Base-by-base conservation (phyloP, 2,329 filamentous ascomycete species). In the Lomentospora prolificans region DNA sequence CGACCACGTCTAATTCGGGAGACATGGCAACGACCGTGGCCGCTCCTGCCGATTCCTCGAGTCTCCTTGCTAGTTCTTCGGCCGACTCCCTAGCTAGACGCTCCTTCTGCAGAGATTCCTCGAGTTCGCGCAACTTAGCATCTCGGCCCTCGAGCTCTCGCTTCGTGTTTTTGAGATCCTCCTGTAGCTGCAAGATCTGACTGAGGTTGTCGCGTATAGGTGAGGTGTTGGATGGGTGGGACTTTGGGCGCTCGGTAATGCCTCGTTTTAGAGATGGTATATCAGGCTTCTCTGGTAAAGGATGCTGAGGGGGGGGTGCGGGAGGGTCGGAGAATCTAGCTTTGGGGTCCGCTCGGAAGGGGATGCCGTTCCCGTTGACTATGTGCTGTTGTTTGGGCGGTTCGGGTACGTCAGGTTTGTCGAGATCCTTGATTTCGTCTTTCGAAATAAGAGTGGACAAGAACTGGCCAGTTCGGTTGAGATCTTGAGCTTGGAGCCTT, bases 201-300 rank as follows among this genome's bases (percentile, higher is more conserved):
- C 85, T 86, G 64, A 76, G 64, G 58, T 82, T 79, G 55, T 76
- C 77, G 9, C 82, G 78, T 33, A 81, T 74, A 0, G 84, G 83
- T 0, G 84, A 87, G 3, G 73, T 71, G 62, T 70, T 79, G 17
- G 73, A 70, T 4, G 74, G 69, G 30, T 72, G 69, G 1, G 77
- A 73, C 65, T 85, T 89, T 7, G 86, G 79, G 57, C 86, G 83
- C 61, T 95, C 90, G 0, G 87, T 91, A 25, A 88, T 84, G 3
- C 78, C 79, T 56, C 90, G 81, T 66, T 89, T 90, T 28, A 96
- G 70, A 1, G 89, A 82, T 0, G 85, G 81, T 0, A 79, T 82
- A 69, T 95, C 90, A 0, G 92, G 92, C 68, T 96, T 96, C 66
- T 96, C 91, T 1, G 92, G 92, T 4, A 97, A 75, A 12, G 92